Evolutionary conservation across 1,139 yeast species (phyloP).

Genomic region (Taiozyma onychis): DNA sequence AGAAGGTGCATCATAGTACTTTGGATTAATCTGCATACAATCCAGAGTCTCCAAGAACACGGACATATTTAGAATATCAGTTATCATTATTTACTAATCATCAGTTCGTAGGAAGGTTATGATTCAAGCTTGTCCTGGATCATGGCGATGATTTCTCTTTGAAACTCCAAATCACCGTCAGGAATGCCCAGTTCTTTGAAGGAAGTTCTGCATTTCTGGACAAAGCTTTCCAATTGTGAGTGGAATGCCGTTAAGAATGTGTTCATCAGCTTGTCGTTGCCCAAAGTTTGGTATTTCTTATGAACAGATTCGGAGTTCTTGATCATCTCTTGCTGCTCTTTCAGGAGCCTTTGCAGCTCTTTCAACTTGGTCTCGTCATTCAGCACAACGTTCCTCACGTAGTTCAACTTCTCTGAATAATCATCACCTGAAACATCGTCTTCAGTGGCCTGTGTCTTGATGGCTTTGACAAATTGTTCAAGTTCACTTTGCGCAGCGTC

Average conservation of each 20-base stretch:
- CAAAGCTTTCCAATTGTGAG: conserved; percentile 1
- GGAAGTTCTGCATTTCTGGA: background rate
- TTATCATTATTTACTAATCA: too few relatives aligned
- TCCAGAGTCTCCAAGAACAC: conserved; percentile 30
- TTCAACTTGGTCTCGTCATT: background rate
- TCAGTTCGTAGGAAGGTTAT: background rate
- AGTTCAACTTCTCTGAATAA: background rate
- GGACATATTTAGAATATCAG: conserved; percentile 11
- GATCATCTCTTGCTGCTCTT: background rate
- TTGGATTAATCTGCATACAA: conserved; percentile 16
- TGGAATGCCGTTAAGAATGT: conserved; percentile 1
- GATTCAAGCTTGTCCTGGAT: conserved; percentile 3
- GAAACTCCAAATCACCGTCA: conserved; percentile 2
- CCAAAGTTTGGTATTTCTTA: background rate
- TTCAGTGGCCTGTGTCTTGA: too few relatives aligned
- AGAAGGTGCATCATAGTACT: conserved; percentile 29
- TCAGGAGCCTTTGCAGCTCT: background rate
- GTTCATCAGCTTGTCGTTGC: background rate
- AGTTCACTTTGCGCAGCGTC: background rate
- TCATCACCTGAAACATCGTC: too few relatives aligned
- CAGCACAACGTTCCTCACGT: background rate
- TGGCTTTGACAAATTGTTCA: background rate
- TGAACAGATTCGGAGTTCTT: background rate
- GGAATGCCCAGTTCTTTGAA: conserved; percentile 6
- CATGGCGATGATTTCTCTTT: conserved; percentile 2